Evolutionary conservation across 306 rosid species (phyloP), one percentile per base, ranked within the genome.

Genomic region (Vigna reflexopilosa): DNA sequence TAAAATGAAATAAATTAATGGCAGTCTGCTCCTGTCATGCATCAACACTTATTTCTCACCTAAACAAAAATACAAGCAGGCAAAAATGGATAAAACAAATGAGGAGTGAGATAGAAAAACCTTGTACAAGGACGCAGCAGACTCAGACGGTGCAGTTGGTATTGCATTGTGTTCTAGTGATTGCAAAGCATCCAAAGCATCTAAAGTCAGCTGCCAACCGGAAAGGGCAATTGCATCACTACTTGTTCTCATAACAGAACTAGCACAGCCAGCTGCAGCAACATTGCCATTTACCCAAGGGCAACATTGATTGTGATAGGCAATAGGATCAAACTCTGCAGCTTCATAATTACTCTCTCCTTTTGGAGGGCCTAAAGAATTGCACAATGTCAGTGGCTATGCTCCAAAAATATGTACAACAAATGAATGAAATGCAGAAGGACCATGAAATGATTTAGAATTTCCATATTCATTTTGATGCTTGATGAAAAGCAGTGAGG

Each of bases 231-330:
- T 55, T 55, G 81, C 82, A 84, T 90, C 98, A 77, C 84, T 70
- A 72, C 80, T 54, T 56, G 95, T 78, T 81, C 86, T 86, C 30
- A 89, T 84, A 77, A 82, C 83, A 83, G 87, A 65, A 28, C 82
- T 85, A 72, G 77, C 68, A 71, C 91, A 75, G 67, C 98, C 99
- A 85, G 99, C 98, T 78, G 96, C 98, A 75, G 99, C 96, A 85
- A 96, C 99, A 82, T 89, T 96, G 62, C 96, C 99, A 77, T 96
- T 96, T 77, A 96, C 99, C 99, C 99, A 96, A 28, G 99, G 99
- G 71, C 99, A 96, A 78, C 87, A 90, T 67, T 91, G 96, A 86
- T 90, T 93, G 94, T 96, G 99, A 82, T 93, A 78, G 55, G 75
- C 89, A 76, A 93, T 90, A 65, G 99, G 98, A 80, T 96, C 98